Evolutionary conservation across 495 filamentous ascomycete genomes (phyloP), one percentile per base, ranked within the genome.

Genomic region (Penicillium ochrochloron): DNA sequence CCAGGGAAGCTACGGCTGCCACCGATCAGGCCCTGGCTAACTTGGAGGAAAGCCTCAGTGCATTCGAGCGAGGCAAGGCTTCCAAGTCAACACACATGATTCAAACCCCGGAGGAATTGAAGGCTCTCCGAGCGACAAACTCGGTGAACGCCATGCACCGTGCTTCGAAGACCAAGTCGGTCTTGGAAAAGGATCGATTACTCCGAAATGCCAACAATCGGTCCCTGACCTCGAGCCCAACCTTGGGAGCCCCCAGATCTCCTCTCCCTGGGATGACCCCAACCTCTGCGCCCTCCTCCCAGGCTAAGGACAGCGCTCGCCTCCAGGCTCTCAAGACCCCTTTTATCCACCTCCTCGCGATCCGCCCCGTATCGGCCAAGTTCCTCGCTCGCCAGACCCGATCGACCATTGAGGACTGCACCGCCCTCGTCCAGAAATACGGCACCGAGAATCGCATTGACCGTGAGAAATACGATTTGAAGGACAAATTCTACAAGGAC

Each of bases 401-500:
- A 53, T 80, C 82, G 41, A 80, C 81, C 23, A 68, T 80, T 21
- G 86, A 89, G 46, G 80, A 88, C 34, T 88, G 90, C 52, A 79
- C 84, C 35, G 77, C 77, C 44, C 71, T 84, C 19, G 83, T 84
- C 12, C 76, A 87, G 44, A 84, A 87, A 62, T 78, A 80, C 57
- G 84, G 76, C 35, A 84, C 85, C 60, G 83, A 88, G 53, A 87
- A 86, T 29, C 84, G 86, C 57, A 81, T 89, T 50, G 79, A 85
- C 46, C 73, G 79, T 3, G 83, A 86, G 68, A 90, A 90, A 61
- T 93, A 86, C 79, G 81, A 83, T 57, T 77, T 94, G 52, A 85
- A 79, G 68, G 91, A 91, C 71, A 86, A 85, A 64, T 81, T 81
- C 46, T 96, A 89, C 81, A 92, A 90, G 68, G 93, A 97, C 61